A percentile compares a stretch with the other conserved stretches of the same genome.
Conservation (phyloP, 371 early-diverging fungal species). For the Zychaea mexicana region DNA sequence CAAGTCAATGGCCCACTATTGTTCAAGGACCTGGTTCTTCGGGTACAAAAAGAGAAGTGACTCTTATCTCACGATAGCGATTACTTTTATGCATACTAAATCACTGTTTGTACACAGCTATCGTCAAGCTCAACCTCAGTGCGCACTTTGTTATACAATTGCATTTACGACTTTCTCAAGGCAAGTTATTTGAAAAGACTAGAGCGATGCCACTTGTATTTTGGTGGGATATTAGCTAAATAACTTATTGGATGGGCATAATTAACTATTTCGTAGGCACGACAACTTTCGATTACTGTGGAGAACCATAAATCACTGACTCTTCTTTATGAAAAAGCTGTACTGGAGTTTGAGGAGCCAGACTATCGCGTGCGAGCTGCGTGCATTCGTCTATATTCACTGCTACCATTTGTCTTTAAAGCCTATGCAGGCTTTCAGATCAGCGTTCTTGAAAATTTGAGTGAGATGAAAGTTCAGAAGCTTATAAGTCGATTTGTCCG, state of each 20-base stretch:
- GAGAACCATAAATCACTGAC: conserved; percentile 23
- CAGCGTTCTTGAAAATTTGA: neutral
- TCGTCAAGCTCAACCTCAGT: neutral
- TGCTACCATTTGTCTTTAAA: conserved; percentile 38
- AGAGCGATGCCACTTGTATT: neutral
- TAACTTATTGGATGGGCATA: neutral
- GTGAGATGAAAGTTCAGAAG: conserved; percentile 41
- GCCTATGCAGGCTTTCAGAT: neutral
- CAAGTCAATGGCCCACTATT: conserved; percentile 20
- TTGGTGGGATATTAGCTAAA: neutral
- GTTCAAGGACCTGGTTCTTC: conserved; percentile 14
- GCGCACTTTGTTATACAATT: neutral
- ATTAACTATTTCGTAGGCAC: conserved; percentile 13
- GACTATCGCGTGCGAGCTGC: conserved; percentile 56
- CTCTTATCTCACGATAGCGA: neutral
- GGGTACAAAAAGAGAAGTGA: conserved; percentile 16
- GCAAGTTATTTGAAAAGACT: neutral
- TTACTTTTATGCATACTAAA: too few relatives aligned
- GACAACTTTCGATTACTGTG: conserved; percentile 23
- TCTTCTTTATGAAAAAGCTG: conserved; percentile 31
- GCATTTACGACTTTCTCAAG: neutral
- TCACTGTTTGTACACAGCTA: neutral
- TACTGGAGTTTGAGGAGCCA: conserved; percentile 44
- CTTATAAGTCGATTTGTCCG: conserved; percentile 55
- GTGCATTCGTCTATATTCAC: conserved; percentile 46